Evolutionary conservation across 805 yeast species (phyloP).

Genomic region (Lipomyces lipofer): DNA sequence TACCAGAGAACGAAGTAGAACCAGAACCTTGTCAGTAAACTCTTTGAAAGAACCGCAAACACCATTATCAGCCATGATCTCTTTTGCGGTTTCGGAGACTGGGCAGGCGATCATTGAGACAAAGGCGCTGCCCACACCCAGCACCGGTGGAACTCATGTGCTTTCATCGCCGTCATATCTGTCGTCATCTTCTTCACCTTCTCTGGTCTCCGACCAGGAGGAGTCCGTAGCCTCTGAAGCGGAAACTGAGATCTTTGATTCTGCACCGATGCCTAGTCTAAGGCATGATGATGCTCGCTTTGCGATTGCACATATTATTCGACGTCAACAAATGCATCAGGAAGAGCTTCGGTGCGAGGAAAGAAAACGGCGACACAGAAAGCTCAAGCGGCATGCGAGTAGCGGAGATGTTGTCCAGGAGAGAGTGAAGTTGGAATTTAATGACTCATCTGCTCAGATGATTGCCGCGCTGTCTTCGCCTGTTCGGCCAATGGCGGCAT

Average conservation of each 20-base stretch:
- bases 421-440: background rate
- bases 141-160: conserved; percentile 1
- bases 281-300: conserved; percentile 22
- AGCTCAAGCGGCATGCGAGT: conserved; percentile 16
- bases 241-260: conserved; percentile 26
- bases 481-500: background rate
- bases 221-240: conserved; percentile 20
- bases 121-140: conserved; percentile 1
- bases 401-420: conserved; percentile 7
- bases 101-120: conserved; percentile 24
- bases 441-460: background rate
- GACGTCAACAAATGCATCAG: conserved; percentile 14
- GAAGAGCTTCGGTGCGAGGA: background rate
- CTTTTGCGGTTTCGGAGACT: conserved; percentile 12
- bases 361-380: background rate
- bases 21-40: background rate
- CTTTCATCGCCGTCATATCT: conserved; percentile 7
- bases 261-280: background rate
- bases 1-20: background rate
- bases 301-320: conserved; percentile 23
- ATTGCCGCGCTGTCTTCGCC: background rate
- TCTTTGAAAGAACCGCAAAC: background rate
- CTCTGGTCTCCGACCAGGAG: background rate
- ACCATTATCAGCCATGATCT: background rate
- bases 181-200: conserved; percentile 11